Evolutionary conservation across 202 grass and related monocot genomes (phyloP), one percentile per base, ranked within the genome.

Genomic region (Miscanthus sacchariflorus): DNA sequence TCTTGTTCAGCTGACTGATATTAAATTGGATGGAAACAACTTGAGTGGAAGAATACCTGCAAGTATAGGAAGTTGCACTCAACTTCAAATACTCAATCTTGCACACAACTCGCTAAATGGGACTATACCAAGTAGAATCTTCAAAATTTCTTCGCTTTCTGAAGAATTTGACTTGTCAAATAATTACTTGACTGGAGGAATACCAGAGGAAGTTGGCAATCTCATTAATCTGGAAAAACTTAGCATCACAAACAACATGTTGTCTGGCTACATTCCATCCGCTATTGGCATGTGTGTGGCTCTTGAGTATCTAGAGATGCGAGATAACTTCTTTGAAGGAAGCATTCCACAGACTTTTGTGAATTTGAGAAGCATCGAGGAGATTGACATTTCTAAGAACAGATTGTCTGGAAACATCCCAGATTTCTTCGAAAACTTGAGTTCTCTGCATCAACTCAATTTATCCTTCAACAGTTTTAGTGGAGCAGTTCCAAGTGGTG

Each of bases 401-500:
- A 93, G 61, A 52, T 84, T 95, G 24, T 88, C 81, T 2, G 84
- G 84, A 35, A 44, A 66, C 40, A 88, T 95, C 0, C 91, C 93
- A 25, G 87, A 81, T 1, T 93, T 88, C 59, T 61, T 93, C 24
- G 1, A 56, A 56, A 56, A 56, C 0, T 86, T 91, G 19, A 59
- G 1, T 54, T 84, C 0, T 70, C 49, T 95, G 7, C 8, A 81
- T 18, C 3, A n/a, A 2, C 87, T 95, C 30, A 95, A 95, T 90
- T 48, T 93, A 63, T 93, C 93, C 2, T 93, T 84, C 63, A 95
- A 95, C 15, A 84, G 86, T 54, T 88, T 95, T 65, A 36, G 67
- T 18, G 93, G 93, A 28, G 58, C 12, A 7, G 1, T 90, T 77
- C 93, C 93, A 40, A 77, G 0, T 0, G 77, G 84, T 0, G 91